These are phyloP conservation scores for Fistulinella staudtii DNA, from an alignment of 1,284 basidiomycete genomes.

Conservation along the genomic window DNA sequence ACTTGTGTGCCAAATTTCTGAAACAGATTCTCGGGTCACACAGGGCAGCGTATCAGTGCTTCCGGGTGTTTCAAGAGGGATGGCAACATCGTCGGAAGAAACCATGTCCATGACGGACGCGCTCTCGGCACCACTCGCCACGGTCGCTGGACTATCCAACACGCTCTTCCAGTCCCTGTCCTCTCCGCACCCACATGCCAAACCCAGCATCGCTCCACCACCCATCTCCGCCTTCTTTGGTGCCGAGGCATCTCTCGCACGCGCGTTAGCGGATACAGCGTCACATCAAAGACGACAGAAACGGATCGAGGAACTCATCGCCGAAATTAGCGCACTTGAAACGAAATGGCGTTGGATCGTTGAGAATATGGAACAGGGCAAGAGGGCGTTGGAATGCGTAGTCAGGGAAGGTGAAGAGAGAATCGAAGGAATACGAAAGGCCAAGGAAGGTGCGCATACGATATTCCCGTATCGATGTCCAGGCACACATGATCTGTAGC, in stretches of 20 bases:
- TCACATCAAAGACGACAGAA: conserved; percentile 71
- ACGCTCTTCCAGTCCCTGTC: conserved; percentile 69
- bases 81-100: conserved; percentile 8
- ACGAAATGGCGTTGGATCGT: conserved; percentile 62
- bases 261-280: conserved; percentile 61
- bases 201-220: conserved; percentile 58
- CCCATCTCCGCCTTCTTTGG: conserved; percentile 54
- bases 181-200: conserved; percentile 47
- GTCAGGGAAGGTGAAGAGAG: conserved; percentile 70
- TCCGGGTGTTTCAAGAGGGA: no score
- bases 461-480: not conserved
- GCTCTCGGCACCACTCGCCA: conserved; percentile 60
- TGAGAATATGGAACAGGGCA: conserved; percentile 57
- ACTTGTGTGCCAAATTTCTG: no score
- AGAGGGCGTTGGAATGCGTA: conserved; percentile 60
- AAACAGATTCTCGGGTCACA: no score
- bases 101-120: conserved; percentile 45
- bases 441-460: conserved; percentile 55
- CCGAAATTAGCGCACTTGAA: conserved; percentile 66
- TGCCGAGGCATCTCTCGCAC: conserved; percentile 58
- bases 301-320: conserved; percentile 63
- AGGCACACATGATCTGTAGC: conserved; percentile 40
- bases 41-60: no score
- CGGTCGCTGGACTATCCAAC: conserved; percentile 62
- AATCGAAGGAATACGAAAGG: conserved; percentile 62